A percentile compares a stretch with the other conserved stretches of the same genome.
phyloP scores from a whole-genome alignment of 2,329 filamentous ascomycete species.

The Stylonectria norvegica region DNA sequence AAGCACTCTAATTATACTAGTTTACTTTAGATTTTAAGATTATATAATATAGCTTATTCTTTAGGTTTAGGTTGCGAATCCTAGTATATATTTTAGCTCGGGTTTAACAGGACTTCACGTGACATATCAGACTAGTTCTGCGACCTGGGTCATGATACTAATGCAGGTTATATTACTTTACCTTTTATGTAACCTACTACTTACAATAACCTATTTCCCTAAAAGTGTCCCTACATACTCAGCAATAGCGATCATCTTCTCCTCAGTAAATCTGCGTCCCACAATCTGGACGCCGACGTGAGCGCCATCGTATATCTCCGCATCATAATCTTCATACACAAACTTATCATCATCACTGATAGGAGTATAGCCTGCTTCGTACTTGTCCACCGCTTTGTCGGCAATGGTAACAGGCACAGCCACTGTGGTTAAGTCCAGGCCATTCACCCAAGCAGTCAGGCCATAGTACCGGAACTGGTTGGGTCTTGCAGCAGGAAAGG shows the following conservation, averaged over 20 bases:
- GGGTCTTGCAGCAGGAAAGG: constrained; percentile 39
- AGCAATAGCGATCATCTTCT: constrained; percentile 32
- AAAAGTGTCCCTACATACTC: too few relatives aligned
- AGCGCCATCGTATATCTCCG: constrained; percentile 24
- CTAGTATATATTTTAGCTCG: too few relatives aligned
- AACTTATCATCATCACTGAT: constrained; percentile 18
- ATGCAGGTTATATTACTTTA: too few relatives aligned
- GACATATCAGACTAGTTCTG: too few relatives aligned
- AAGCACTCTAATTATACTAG: too few relatives aligned
- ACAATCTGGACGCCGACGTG: constrained; percentile 26
- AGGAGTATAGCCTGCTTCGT: constrained; percentile 15
- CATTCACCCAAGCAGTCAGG: constrained; percentile 30
- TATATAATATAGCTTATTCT: too few relatives aligned
- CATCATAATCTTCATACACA: constrained; percentile 23
- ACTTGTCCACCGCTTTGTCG: constrained; percentile 35
- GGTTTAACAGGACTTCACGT: too few relatives aligned
- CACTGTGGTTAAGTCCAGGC: constrained; percentile 39
- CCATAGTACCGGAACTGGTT: constrained; percentile 35
- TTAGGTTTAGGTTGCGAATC: too few relatives aligned
- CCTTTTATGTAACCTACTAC: too few relatives aligned
- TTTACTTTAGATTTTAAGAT: too few relatives aligned
- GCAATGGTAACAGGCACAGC: constrained; percentile 44
- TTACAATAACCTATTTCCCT: too few relatives aligned
- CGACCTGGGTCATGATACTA: too few relatives aligned
- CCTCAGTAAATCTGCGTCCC: constrained; percentile 23